Evolutionary conservation across 257 asterid species (phyloP), one percentile per base, ranked within the genome.

Genomic region (Craterostigma plantagineum): DNA sequence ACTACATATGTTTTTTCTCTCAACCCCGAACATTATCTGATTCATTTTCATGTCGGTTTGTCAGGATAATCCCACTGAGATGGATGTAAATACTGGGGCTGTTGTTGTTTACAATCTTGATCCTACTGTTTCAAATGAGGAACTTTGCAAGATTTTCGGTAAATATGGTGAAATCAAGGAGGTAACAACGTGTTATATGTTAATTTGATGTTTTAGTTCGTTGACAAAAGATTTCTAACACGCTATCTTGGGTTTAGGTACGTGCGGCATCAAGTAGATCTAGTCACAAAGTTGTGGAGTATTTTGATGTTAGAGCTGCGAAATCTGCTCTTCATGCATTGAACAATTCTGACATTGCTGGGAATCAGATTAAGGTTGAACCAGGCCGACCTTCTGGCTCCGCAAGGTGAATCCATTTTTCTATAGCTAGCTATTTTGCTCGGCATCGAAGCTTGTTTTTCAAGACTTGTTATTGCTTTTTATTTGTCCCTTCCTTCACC

Each of bases 261-360:
- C 75, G 67, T 34, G 98, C 72, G 60, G 47, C 77, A 46, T 76
- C 73, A 7, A 68, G 54, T 61, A 70, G 75, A 72, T 58, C 71
- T 56, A 63, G 62, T 61, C 71, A 61, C 57, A 87, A 72, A 68
- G 72, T 58, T 58, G 18, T 87, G 18, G 95, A 87, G 73, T 87
- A 71, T 53, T 82, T 76, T 65, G 98, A 87, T 68, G 64, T 79
- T 34, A 72, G 98, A 73, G 93, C 95, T 50, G 93, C 95, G 51
- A 93, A 82, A 57, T 64, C 92, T 57, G 91, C 95, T 34, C 74
- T 68, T 43, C 79, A 64, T 69, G 93, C 98, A 27, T 63, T 79
- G 63, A 82, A 74, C 63, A 62, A 73, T 69, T 67, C 76, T 61
- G 84, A 79, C 49, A 64, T 80, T 69, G 83, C 91, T 17, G 96